Evolutionary conservation across 2,329 filamentous ascomycete genomes (phyloP).

Genomic region (Teratosphaeria epicoccoides): DNA sequence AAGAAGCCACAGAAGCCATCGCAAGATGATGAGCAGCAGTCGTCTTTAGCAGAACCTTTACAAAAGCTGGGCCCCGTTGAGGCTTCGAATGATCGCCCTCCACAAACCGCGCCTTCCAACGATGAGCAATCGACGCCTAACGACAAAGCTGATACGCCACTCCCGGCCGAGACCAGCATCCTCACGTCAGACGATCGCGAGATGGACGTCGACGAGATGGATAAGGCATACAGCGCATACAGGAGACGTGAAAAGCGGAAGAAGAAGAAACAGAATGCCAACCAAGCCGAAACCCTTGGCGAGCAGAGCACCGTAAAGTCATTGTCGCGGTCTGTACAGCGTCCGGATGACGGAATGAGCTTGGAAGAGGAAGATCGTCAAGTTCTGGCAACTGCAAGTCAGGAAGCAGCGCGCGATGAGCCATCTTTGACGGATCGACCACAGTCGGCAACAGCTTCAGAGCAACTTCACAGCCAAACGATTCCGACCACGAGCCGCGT

Average conservation of each 20-base stretch:
- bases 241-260: conserved; percentile 24
- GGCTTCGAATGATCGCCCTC: background rate
- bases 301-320: background rate
- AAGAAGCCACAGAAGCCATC: background rate
- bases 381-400: background rate
- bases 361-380: background rate
- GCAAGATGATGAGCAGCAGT: background rate
- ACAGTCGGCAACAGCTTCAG: background rate
- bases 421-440: background rate
- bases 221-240: conserved; percentile 23
- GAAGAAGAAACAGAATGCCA: conserved; percentile 19
- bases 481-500: conserved; percentile 10
- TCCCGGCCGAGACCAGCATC: too few relatives aligned
- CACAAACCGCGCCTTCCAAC: background rate
- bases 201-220: conserved; percentile 27
- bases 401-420: background rate
- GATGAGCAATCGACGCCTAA: background rate
- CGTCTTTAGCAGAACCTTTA: background rate
- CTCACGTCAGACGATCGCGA: conserved; percentile 13
- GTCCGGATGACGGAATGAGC: background rate
- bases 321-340: background rate
- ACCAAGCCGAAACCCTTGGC: background rate
- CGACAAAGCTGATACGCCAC: too few relatives aligned
- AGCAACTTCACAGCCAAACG: background rate
- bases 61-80: background rate